These are phyloP conservation scores for Ballota nigra DNA, from an alignment of 257 asterid species.

Conservation along the genomic window DNA sequence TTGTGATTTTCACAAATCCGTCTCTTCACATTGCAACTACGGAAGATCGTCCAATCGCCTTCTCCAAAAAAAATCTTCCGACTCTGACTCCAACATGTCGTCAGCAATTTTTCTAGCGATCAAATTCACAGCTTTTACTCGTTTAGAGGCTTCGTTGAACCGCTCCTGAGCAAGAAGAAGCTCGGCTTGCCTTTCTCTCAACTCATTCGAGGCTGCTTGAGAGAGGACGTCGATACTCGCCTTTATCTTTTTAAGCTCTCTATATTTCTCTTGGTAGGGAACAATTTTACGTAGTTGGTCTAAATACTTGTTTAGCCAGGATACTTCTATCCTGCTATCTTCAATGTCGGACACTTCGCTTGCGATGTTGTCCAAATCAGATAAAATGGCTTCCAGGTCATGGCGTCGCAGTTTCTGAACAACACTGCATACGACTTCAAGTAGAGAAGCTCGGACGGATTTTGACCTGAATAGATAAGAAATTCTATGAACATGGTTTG, in stretches of 20 bases:
- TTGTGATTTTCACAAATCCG: background rate
- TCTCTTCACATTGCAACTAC: background rate
- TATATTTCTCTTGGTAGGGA: background rate
- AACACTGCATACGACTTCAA: constrained; percentile 31
- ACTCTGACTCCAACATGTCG: constrained; percentile 27
- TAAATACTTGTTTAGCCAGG: constrained; percentile 37
- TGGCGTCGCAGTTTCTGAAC: constrained; percentile 25
- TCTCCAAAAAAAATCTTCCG: constrained; percentile 29
- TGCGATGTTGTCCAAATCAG: constrained; percentile 30
- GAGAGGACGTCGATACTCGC: constrained; percentile 5
- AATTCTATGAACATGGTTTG: too few relatives aligned
- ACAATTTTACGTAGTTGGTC: constrained; percentile 18
- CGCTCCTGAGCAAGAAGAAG: constrained; percentile 30
- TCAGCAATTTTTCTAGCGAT: constrained; percentile 22
- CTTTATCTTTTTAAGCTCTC: constrained; percentile 20
- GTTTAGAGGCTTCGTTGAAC: constrained; percentile 32
- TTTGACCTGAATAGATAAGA: constrained; percentile 20
- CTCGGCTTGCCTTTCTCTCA: constrained; percentile 30
- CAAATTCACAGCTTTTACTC: constrained; percentile 26
- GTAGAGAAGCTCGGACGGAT: constrained; percentile 33
- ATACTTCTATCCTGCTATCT: constrained; percentile 5
- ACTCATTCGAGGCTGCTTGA: constrained; percentile 28
- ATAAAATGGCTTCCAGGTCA: constrained; percentile 18
- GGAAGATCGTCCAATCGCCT: constrained; percentile 32
- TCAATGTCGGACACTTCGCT: constrained; percentile 10